Conservation (phyloP, 164 flowering plant genomes). For the Kingdonia uniflora region DNA sequence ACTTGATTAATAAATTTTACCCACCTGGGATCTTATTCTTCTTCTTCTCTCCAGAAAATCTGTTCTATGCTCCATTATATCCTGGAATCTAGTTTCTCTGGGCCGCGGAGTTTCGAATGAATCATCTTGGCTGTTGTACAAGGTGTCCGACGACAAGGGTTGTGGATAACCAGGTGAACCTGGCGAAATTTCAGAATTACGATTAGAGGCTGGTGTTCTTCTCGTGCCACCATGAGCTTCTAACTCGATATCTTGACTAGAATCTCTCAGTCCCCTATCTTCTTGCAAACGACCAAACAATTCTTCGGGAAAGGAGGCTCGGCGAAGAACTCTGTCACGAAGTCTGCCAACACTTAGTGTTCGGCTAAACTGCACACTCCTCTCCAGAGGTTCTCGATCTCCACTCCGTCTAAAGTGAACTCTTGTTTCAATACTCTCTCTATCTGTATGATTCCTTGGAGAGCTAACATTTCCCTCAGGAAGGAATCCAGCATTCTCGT, state of each 20-base stretch:
- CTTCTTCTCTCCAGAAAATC: conserved; percentile 80
- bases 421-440: conserved; percentile 31
- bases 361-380: conserved; percentile 76
- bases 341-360: conserved; percentile 92
- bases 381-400: conserved; percentile 62
- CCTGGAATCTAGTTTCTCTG: conserved; percentile 59
- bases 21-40: conserved; percentile 94
- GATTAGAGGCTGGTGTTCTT: conserved; percentile 18
- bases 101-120: conserved; percentile 36
- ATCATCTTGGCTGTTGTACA: conserved; percentile 31
- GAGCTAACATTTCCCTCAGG: conserved; percentile 20
- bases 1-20: conserved; percentile 10
- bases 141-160: conserved; percentile 23
- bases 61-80: conserved; percentile 64
- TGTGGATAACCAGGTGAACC: conserved; percentile 27
- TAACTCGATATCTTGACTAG: conserved; percentile 22
- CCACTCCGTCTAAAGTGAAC: conserved; percentile 36
- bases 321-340: conserved; percentile 88
- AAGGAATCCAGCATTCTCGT: conserved; percentile 12
- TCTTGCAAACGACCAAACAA: conserved; percentile 43
- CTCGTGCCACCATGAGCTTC: conserved; percentile 18
- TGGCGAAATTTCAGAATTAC: conserved; percentile 16
- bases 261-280: conserved; percentile 37
- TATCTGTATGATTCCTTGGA: conserved; percentile 22
- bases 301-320: conserved; percentile 54